Conservation (phyloP, 352 stramenopile genomes). For the Globisporangium cederbergense region DNA sequence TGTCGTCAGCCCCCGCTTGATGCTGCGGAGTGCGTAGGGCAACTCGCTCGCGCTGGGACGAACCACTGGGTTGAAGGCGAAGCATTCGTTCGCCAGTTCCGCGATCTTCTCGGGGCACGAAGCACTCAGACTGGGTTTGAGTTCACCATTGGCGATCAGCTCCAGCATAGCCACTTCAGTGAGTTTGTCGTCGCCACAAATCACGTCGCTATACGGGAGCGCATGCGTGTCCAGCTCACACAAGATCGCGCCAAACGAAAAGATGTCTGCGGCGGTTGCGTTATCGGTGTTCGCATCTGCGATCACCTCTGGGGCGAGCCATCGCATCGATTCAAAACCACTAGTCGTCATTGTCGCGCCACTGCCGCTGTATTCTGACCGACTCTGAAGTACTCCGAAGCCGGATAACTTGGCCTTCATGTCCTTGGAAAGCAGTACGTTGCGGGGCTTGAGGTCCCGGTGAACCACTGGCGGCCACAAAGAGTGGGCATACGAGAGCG, state of each 20-base stretch:
- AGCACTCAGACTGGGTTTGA: conserved; percentile 27
- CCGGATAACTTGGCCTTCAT: neutral
- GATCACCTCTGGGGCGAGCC: neutral
- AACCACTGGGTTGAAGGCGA: neutral
- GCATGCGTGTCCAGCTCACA: conserved; percentile 42
- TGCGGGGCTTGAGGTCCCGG: conserved; percentile 52
- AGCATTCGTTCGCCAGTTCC: conserved; percentile 3
- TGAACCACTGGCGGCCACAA: conserved; percentile 19
- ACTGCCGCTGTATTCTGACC: neutral
- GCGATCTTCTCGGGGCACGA: conserved; percentile 4
- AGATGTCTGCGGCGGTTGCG: conserved; percentile 3
- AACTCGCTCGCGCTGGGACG: conserved; percentile 4
- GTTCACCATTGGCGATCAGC: conserved; percentile 27
- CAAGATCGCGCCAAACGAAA: conserved; percentile 34
- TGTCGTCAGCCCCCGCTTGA: neutral
- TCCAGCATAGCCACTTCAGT: conserved; percentile 32
- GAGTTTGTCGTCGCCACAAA: conserved; percentile 18
- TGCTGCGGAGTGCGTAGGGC: neutral
- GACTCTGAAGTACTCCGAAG: neutral
- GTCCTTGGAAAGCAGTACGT: conserved; percentile 35
- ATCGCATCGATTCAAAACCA: neutral
- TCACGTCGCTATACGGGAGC: conserved; percentile 29
- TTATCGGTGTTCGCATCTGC: neutral
- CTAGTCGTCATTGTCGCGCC: neutral
- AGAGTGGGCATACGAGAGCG: neutral